Evolutionary conservation across 345 rosid genomes (phyloP).

Genomic region (Euphorbia tirucalli): DNA sequence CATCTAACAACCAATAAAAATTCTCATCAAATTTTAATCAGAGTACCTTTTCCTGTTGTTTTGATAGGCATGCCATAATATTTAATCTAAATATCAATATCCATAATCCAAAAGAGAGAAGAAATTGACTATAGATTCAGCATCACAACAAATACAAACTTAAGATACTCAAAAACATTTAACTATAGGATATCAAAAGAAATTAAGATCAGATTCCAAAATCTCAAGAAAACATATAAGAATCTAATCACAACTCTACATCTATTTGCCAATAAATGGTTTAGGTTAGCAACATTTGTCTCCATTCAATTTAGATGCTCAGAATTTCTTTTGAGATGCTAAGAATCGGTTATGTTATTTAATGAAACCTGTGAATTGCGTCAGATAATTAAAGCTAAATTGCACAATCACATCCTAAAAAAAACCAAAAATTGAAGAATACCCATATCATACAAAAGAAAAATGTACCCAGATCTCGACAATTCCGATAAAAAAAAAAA

Average conservation of each 20-base stretch:
- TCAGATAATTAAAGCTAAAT: neutral
- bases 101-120: neutral
- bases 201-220: slow-evolving; percentile 1
- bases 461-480: slow-evolving; percentile 28
- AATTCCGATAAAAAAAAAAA: slow-evolving; percentile 1
- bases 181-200: neutral
- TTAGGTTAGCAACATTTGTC: neutral
- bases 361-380: neutral
- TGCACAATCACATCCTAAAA: neutral
- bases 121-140: neutral
- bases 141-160: neutral
- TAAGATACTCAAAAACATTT: neutral
- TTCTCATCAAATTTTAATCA: neutral
- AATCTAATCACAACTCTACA: neutral
- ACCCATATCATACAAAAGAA: neutral
- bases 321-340: neutral
- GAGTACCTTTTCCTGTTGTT: neutral
- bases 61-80: neutral
- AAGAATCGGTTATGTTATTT: neutral
- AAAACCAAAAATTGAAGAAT: neutral
- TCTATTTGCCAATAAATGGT: neutral
- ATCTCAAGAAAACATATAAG: neutral
- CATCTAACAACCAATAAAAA: neutral
- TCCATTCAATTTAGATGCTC: neutral
- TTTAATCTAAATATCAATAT: neutral